Evolutionary conservation across 441 rosid species (phyloP).

Genomic region (Eutrema salsugineum): DNA sequence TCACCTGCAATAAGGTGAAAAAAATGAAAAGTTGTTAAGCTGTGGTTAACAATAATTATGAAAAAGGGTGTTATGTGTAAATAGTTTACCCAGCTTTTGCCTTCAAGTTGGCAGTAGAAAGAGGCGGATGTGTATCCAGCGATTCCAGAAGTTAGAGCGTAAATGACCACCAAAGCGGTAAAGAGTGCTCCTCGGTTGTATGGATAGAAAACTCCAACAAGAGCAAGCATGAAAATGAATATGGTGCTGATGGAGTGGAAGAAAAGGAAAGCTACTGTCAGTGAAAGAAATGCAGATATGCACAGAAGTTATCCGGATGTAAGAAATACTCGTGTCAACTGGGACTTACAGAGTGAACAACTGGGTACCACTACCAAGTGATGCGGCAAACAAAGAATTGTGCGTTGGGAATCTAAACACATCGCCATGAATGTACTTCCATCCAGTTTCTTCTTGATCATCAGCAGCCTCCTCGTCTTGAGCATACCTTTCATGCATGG

Average conservation of each 20-base stretch:
- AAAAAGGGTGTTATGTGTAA: neutral
- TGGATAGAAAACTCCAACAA: slow-evolving; percentile 79
- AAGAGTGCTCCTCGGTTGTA: slow-evolving; percentile 78
- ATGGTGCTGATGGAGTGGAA: slow-evolving; percentile 40
- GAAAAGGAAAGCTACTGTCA: neutral
- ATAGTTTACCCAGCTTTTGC: slow-evolving; percentile 56
- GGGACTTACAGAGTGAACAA: slow-evolving; percentile 65
- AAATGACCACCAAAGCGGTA: slow-evolving; percentile 72
- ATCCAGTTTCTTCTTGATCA: slow-evolving; percentile 90
- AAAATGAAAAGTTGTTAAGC: neutral
- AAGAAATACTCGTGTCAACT: neutral
- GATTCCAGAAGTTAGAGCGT: slow-evolving; percentile 73
- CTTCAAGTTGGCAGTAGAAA: slow-evolving; percentile 76
- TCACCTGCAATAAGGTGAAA: slow-evolving; percentile 44
- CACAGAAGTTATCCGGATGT: neutral
- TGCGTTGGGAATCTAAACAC: slow-evolving; percentile 73
- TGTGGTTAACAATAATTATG: neutral
- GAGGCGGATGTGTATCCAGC: slow-evolving; percentile 70
- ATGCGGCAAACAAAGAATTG: slow-evolving; percentile 78
- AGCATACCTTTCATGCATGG: slow-evolving; percentile 51
- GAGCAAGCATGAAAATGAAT: slow-evolving; percentile 68
- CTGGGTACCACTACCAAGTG: slow-evolving; percentile 72
- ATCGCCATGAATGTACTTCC: slow-evolving; percentile 94
- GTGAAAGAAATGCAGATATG: neutral
- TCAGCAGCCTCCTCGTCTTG: slow-evolving; percentile 91